Percentiles rank a stretch among this genome's conserved stretches.
These are phyloP conservation scores for Xylaria scruposa DNA, from an alignment of 495 filamentous ascomycete species.

Conservation along the genomic window DNA sequence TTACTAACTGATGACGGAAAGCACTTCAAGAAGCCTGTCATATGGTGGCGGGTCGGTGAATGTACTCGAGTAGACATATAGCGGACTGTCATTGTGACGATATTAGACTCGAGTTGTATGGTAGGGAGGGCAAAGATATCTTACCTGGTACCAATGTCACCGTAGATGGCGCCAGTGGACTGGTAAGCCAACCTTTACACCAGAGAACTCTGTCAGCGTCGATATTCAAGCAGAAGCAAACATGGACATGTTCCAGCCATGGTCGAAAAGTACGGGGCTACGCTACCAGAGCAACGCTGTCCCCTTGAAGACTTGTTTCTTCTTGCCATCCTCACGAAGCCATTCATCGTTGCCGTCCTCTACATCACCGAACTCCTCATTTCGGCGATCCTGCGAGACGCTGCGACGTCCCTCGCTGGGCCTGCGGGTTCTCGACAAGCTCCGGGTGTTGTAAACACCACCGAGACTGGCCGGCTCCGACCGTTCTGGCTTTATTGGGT, in stretches of 20 bases:
- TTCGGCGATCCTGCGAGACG: conserved; percentile 33
- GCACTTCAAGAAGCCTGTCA: conserved; percentile 69
- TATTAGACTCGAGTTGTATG: not conserved
- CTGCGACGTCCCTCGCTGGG: conserved; percentile 39
- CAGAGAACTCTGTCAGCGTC: conserved; percentile 27
- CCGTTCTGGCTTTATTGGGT: conserved; percentile 24
- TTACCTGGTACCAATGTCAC: conserved; percentile 73
- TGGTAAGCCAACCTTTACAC: conserved; percentile 66
- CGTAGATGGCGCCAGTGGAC: conserved; percentile 75
- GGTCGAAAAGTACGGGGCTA: conserved; percentile 9
- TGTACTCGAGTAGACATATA: conserved; percentile 76
- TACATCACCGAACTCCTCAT: conserved; percentile 36
- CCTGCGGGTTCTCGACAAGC: conserved; percentile 33
- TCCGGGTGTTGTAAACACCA: conserved; percentile 50
- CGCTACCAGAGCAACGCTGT: conserved; percentile 50
- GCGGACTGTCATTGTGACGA: conserved; percentile 49
- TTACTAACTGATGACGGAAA: conserved; percentile 64
- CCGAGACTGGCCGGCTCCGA: conserved; percentile 33
- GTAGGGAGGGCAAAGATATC: not conserved
- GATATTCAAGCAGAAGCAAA: not conserved
- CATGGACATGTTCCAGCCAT: not conserved
- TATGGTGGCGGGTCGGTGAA: conserved; percentile 63
- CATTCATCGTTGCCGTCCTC: conserved; percentile 50
- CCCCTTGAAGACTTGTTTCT: conserved; percentile 54
- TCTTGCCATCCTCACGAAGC: conserved; percentile 41